Conservation (phyloP, 208 protist genomes). For the Porcisia hertigi region DNA sequence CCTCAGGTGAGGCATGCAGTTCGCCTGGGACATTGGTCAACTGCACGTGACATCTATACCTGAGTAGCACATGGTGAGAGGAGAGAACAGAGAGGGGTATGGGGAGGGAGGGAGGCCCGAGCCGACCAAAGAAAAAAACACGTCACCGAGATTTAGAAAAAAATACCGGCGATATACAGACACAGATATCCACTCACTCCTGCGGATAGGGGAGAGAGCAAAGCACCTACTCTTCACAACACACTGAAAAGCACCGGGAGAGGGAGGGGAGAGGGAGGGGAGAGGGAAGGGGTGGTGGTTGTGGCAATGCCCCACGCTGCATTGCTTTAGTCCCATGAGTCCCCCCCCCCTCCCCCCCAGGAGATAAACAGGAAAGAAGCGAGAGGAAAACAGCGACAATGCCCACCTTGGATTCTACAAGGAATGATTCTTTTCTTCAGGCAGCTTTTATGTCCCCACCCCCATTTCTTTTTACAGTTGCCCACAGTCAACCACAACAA, state of each 20-base stretch:
- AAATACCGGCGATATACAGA: not conserved
- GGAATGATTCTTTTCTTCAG: not conserved
- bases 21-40: not conserved
- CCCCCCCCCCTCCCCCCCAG: not conserved
- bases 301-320: not conserved
- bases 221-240: not conserved
- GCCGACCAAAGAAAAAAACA: not conserved
- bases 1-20: not conserved
- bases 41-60: not conserved
- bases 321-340: not conserved
- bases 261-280: not conserved
- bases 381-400: not conserved
- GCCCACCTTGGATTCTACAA: too few species aligned
- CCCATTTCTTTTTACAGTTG: conserved; percentile 22
- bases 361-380: not conserved
- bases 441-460: not conserved
- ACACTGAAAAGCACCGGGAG: not conserved
- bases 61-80: not conserved
- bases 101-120: too few species aligned
- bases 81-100: not conserved
- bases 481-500: conserved; percentile 75
- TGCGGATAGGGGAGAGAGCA: not conserved
- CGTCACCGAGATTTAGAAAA: not conserved
- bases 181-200: not conserved
- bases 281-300: not conserved